These are phyloP conservation scores for Fusarium sp. DNA, from an alignment of 2,329 filamentous ascomycete species.

Conservation along the genomic window DNA sequence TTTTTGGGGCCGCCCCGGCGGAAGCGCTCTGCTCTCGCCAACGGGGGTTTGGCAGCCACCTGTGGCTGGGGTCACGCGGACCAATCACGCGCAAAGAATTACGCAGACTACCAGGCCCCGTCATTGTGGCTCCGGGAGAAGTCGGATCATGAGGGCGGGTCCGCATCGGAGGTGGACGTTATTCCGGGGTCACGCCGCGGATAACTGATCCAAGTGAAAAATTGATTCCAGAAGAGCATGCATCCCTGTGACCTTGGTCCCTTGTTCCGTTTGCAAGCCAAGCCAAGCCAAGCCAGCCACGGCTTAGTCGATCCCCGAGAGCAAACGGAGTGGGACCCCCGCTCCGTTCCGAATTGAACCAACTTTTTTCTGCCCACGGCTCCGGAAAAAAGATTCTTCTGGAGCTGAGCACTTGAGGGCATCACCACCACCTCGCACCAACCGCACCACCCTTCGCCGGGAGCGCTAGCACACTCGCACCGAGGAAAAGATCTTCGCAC, in stretches of 20 bases:
- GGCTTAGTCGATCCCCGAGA: slow-evolving; percentile 14
- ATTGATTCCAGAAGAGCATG: slow-evolving; percentile 4
- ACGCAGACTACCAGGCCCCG: slow-evolving; percentile 45
- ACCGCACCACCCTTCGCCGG: slow-evolving; percentile 13
- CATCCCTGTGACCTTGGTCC: slow-evolving; percentile 8
- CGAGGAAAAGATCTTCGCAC: not conserved
- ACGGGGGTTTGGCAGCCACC: slow-evolving; percentile 34
- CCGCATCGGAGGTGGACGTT: slow-evolving; percentile 21
- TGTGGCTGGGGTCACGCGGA: slow-evolving; percentile 31
- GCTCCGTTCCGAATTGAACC: slow-evolving; percentile 17
- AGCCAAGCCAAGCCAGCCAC: slow-evolving; percentile 10
- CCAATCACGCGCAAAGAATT: slow-evolving; percentile 59
- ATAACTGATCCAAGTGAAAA: slow-evolving; percentile 12
- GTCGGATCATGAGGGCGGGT: slow-evolving; percentile 50
- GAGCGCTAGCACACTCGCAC: not conserved
- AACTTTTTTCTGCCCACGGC: slow-evolving; percentile 26
- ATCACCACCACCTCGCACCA: slow-evolving; percentile 31
- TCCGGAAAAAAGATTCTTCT: slow-evolving; percentile 48
- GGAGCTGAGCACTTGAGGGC: slow-evolving; percentile 30
- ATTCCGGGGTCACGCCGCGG: slow-evolving; percentile 51
- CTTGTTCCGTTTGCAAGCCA: slow-evolving; percentile 11
- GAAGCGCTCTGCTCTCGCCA: slow-evolving; percentile 26
- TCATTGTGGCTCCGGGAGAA: slow-evolving; percentile 52
- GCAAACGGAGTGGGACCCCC: slow-evolving; percentile 39
- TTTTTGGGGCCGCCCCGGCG: not conserved